Base-by-base conservation (phyloP, 139 green algal species). In the Chlamydomonas asymmetrica region DNA sequence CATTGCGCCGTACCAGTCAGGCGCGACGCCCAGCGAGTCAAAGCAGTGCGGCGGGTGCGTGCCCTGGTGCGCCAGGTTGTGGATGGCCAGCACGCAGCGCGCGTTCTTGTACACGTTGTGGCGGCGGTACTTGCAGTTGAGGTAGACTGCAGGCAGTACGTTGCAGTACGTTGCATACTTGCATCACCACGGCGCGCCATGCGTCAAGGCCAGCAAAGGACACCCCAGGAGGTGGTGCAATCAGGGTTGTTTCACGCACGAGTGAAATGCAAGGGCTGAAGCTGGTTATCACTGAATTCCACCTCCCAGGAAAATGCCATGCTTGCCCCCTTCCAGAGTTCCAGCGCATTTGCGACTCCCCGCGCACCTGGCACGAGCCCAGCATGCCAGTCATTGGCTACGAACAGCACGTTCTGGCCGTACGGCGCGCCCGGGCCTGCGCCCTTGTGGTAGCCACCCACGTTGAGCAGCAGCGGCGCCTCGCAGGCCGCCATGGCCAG, bases 341-440 rank as follows among this genome's bases (percentile, higher is more conserved):
- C n/a, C n/a, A n/a, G n/a, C n/a, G n/a, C n/a, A n/a, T n/a, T n/a
- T n/a, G n/a, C n/a, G n/a, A n/a, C n/a, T n/a, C n/a, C n/a, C n/a
- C n/a, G n/a, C n/a, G n/a, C n/a, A n/a, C n/a, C n/a, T n/a, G 92
- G 91, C 50, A 97, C 82, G 72, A 97, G 80, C 0, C 63, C 80
- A 23, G 92, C 88, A 71, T 97, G 92, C 93, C 93, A 97, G 85
- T 97, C 93, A 71, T 97, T 97, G 72, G 91, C 92, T 23, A 97
- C 67, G 74, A 97, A 97, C n/a, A 94, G 65, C 29, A 89, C 73
- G 34, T 90, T 74, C 60, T 97, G 84, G 9, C 93, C 93, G 70
- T 94, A 95, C 20, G 83, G 80, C 61, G 85, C 57, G 29, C 80
- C 40, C 29, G 65, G 56, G 13, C n/a, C 31, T 4, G 31, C 27